These are phyloP conservation scores for Hirsutella minnesotensis DNA, from an alignment of 2,329 filamentous ascomycete genomes.

Conservation along the genomic window DNA sequence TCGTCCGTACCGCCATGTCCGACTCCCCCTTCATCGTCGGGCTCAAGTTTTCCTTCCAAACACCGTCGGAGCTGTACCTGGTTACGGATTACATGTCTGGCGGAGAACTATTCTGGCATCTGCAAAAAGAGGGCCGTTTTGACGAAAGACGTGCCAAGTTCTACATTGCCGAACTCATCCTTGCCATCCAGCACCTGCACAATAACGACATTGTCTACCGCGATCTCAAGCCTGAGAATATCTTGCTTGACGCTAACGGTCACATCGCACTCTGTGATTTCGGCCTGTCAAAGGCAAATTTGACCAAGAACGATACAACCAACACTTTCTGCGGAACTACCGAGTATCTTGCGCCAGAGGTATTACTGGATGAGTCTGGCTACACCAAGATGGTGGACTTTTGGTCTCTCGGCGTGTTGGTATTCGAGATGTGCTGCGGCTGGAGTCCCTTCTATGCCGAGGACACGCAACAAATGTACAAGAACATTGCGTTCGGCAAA, in stretches of 20 bases:
- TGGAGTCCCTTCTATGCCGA: conserved; percentile 99
- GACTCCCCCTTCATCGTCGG: conserved; percentile 97
- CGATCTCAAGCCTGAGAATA: conserved; percentile 95
- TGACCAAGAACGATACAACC: conserved; percentile 93
- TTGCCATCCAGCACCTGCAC: conserved; percentile 90
- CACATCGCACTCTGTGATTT: conserved; percentile 98
- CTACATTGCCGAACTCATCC: conserved; percentile 94
- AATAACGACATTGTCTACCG: conserved; percentile 97
- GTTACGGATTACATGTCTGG: conserved; percentile 99
- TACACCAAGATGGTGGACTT: conserved; percentile 99
- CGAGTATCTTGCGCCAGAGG: conserved; percentile 92
- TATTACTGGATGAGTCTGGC: conserved; percentile 86
- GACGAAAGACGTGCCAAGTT: conserved; percentile 93
- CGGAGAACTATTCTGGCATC: conserved; percentile 95
- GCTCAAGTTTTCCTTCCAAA: conserved; percentile 97
- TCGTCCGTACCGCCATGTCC: conserved; percentile 89
- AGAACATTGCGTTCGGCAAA: conserved; percentile 99
- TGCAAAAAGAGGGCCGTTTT: conserved; percentile 94
- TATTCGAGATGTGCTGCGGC: conserved; percentile 99
- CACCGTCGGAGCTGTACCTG: conserved; percentile 90
- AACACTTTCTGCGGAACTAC: conserved; percentile 99
- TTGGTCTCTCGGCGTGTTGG: conserved; percentile 93
- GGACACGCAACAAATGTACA: conserved; percentile 99
- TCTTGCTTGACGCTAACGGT: conserved; percentile 89
- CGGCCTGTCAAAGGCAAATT: conserved; percentile 90